A percentile compares a stretch with the other conserved stretches of the same genome.
These are phyloP conservation scores for Beauveria bassiana DNA, from an alignment of 2,329 filamentous ascomycete species.

Conservation along the genomic window DNA sequence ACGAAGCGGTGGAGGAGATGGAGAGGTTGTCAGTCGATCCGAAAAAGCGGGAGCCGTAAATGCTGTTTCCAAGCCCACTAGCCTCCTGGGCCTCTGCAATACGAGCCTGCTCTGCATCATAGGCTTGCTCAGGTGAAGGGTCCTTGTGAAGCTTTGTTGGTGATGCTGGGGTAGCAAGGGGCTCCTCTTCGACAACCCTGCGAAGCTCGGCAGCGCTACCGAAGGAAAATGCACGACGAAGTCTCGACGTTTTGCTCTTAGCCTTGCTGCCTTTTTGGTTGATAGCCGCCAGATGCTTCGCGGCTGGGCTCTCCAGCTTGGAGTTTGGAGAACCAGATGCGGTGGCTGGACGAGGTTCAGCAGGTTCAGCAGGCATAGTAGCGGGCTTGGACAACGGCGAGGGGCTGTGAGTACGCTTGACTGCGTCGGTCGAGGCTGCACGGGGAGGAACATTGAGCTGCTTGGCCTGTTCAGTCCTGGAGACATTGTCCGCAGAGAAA, in stretches of 20 bases:
- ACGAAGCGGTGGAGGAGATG: conserved; percentile 82
- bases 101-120: conserved; percentile 81
- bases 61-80: conserved; percentile 82
- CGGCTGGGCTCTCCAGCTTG: conserved; percentile 58
- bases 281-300: conserved; percentile 78
- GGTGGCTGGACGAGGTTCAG: conserved; percentile 31
- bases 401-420: conserved; percentile 57
- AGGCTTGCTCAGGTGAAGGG: conserved; percentile 52
- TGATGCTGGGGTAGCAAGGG: conserved; percentile 25
- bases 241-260: conserved; percentile 77
- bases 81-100: conserved; percentile 92
- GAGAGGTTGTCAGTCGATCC: conserved; percentile 92
- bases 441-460: conserved; percentile 52
- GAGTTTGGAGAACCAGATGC: conserved; percentile 25
- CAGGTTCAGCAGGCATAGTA: conserved; percentile 50
- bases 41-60: conserved; percentile 85
- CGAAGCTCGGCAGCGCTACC: conserved; percentile 88
- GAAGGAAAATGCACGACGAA: conserved; percentile 92
- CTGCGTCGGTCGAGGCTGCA: conserved; percentile 56
- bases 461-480: conserved; percentile 46
- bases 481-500: conserved; percentile 38
- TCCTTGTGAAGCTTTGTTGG: conserved; percentile 58
- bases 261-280: conserved; percentile 71
- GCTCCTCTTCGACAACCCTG: conserved; percentile 58
- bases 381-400: conserved; percentile 69